Evolutionary conservation across 805 yeast genomes (phyloP).

Genomic region (Candida railenensis): DNA sequence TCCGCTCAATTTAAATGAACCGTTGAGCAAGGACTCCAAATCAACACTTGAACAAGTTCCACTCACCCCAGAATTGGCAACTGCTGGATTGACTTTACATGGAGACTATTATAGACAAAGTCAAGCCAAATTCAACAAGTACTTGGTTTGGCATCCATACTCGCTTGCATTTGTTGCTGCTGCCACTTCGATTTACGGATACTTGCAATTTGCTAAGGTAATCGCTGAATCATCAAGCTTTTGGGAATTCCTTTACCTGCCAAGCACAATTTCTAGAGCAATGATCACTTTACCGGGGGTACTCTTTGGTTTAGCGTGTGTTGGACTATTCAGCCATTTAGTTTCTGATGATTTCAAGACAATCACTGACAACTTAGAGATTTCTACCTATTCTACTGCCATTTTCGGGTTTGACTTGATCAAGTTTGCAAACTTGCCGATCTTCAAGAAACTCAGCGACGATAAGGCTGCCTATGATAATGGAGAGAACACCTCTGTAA

Average conservation of each 20-base stretch:
- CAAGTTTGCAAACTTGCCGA: slow-evolving; percentile 41
- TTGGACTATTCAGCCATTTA: slow-evolving; percentile 38
- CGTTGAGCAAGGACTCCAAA: slow-evolving; percentile 51
- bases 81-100: slow-evolving; percentile 60
- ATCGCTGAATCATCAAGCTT: slow-evolving; percentile 29
- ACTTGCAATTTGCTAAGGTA: slow-evolving; percentile 28
- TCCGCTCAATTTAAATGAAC: slow-evolving; percentile 51
- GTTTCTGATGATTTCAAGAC: slow-evolving; percentile 49
- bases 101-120: slow-evolving; percentile 56
- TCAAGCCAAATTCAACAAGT: slow-evolving; percentile 47
- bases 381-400: slow-evolving; percentile 20
- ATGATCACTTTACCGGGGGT: slow-evolving; percentile 35
- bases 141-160: slow-evolving; percentile 46
- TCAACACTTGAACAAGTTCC: slow-evolving; percentile 50
- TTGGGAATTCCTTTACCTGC: slow-evolving; percentile 26
- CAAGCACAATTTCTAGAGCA: slow-evolving; percentile 23
- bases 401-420: slow-evolving; percentile 54
- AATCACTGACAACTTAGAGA: slow-evolving; percentile 29
- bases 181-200: slow-evolving; percentile 14
- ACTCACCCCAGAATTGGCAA: slow-evolving; percentile 56
- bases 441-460: slow-evolving; percentile 15
- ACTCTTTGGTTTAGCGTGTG: slow-evolving; percentile 33
- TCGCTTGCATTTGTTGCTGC: slow-evolving; percentile 27
- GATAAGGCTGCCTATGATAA: slow-evolving; percentile 4
- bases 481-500: slow-evolving; percentile 52